Base-by-base conservation (phyloP, 306 rosid genomes). In the Gastrolobium villosum region DNA sequence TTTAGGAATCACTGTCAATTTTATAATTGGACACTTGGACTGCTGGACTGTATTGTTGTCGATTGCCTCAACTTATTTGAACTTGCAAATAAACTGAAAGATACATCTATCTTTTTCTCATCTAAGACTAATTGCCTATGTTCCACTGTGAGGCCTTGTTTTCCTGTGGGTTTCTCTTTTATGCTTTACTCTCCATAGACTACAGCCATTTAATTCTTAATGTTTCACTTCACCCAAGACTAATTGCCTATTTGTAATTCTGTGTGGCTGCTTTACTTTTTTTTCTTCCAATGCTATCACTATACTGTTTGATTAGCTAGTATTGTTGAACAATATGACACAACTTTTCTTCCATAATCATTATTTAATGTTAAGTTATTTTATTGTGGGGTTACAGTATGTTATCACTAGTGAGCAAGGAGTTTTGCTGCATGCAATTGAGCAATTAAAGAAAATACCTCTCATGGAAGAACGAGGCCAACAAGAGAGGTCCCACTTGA, bases 391-490 rank as follows among this genome's bases (percentile, higher is more conserved):
- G 28, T 72, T 40, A 56, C 87, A 95, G 99, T 88, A 86, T 89
- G 98, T 91, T 83, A 90, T 93, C 78, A 95, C 99, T 56, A 89
- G 86, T 39, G 97, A 95, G 83, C 93, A 86, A 72, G 91, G 96
- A 78, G 64, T 92, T 86, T 83, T 95, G 69, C 84, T 86, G 67
- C 95, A 91, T 87, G 96, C 99, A 65, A 86, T 92, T 76, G 99
- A 89, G 79, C 97, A 95, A 81, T 85, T 95, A 84, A 92, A 91
- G 78, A 95, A 84, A 91, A 89, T 93, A 89, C 98, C 99, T 44
- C 64, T 92, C 71, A 91, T 91, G 97, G 99, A 95, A 84, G 97
- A 95, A 79, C 84, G 97, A 11, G 99, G 99, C 40, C 92, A 89
- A 74, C 99, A 92, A 65, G 99, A 95, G 90, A 91, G 97, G 85